Conservation (phyloP, 352 stramenopile genomes). For the Pythium rhizo-oryzae region DNA sequence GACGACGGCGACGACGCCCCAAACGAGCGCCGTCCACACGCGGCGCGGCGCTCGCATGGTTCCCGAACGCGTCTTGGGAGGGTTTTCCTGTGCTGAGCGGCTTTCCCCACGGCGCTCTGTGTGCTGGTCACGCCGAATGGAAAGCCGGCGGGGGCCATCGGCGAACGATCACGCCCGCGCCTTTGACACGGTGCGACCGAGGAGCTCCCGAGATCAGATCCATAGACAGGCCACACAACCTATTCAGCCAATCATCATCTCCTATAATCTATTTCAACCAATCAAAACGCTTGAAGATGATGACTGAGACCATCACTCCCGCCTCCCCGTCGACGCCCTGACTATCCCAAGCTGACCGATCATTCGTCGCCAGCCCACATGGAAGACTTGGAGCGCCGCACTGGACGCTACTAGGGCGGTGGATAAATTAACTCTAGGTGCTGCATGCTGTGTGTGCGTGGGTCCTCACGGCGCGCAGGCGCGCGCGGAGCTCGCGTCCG, state of each 20-base stretch:
- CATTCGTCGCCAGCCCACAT: neutral
- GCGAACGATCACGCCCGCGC: too few relatives aligned
- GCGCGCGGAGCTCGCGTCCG: neutral
- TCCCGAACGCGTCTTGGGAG: too few relatives aligned
- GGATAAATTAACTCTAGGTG: too few relatives aligned
- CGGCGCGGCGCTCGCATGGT: too few relatives aligned
- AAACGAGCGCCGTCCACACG: too few relatives aligned
- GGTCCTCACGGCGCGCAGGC: neutral
- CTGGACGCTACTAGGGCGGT: neutral
- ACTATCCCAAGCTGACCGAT: neutral
- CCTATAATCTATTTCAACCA: slow-evolving; percentile 4
- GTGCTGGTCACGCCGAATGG: too few relatives aligned
- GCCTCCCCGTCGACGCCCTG: neutral
- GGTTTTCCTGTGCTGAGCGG: too few relatives aligned
- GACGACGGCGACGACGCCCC: neutral
- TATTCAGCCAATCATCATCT: slow-evolving; percentile 2
- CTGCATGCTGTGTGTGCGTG: neutral
- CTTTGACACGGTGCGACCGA: too few relatives aligned
- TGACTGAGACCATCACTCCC: slow-evolving; percentile 16
- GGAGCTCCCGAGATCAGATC: neutral
- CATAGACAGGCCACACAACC: neutral
- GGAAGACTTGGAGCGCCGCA: neutral
- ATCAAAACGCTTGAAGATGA: slow-evolving; percentile 8
- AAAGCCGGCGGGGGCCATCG: too few relatives aligned
- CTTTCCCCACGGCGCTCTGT: too few relatives aligned